Conservation (phyloP, 768 basidiomycete genomes). For the Lactarius sp. region DNA sequence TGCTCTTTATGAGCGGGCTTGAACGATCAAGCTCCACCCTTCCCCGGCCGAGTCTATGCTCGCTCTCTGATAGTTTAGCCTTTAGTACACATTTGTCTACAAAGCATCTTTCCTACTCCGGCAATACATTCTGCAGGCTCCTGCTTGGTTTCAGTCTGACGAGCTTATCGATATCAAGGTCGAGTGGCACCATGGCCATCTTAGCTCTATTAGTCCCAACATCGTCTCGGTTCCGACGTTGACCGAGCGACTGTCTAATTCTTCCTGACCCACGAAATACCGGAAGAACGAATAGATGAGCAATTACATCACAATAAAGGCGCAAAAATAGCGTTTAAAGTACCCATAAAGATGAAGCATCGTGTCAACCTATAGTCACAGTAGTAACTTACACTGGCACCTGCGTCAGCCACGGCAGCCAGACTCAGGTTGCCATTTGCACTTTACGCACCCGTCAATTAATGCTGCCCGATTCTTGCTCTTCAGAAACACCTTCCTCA, state of each 20-base stretch:
- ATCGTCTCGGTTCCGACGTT: conserved; percentile 97
- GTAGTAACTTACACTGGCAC: neutral
- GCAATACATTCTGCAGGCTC: conserved; percentile 51
- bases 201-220: conserved; percentile 79
- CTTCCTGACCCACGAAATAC: conserved; percentile 75
- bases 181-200: conserved; percentile 68
- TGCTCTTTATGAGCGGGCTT: neutral
- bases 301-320: conserved; percentile 99
- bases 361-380: conserved; percentile 54
- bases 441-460: conserved; percentile 64
- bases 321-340: conserved; percentile 90
- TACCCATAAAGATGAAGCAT: conserved; percentile 95
- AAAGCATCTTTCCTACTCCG: conserved; percentile 20
- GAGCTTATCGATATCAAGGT: conserved; percentile 65
- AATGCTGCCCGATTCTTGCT: conserved; percentile 71
- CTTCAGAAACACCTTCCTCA: conserved; percentile 87
- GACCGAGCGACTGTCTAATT: conserved; percentile 79
- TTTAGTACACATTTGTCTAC: neutral
- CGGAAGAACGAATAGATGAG: too few species aligned
- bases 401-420: conserved; percentile 7
- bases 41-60: too few species aligned
- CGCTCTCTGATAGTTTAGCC: neutral
- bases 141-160: conserved; percentile 60
- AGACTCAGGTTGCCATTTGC: neutral
- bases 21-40: neutral